Conservation (phyloP, 176 grass and related monocot genomes). For the Avena insularis region DNA sequence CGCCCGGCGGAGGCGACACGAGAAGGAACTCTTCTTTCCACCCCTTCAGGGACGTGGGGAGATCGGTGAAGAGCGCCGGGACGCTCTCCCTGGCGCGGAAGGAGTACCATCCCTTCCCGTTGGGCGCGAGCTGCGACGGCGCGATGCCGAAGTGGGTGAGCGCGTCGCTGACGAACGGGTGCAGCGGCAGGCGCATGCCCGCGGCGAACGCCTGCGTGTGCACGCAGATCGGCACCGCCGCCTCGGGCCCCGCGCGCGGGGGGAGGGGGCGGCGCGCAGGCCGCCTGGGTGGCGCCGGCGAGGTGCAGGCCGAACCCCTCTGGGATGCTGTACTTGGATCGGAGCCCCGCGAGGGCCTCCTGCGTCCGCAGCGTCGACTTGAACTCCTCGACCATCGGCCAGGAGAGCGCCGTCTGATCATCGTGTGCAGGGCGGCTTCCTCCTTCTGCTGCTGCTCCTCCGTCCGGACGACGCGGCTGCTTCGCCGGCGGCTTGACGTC, state of each 20-base stretch:
- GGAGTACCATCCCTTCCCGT: conserved; percentile 48
- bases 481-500: conserved; percentile 27
- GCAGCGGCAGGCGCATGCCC: conserved; percentile 52
- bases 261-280: conserved; percentile 24
- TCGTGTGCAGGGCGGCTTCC: background rate
- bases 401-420: conserved; percentile 22
- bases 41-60: conserved; percentile 40
- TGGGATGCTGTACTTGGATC: conserved; percentile 42
- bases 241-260: background rate
- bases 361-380: conserved; percentile 42
- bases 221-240: conserved; percentile 40
- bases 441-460: background rate
- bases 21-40: conserved; percentile 60
- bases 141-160: conserved; percentile 50
- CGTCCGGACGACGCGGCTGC: background rate
- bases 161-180: conserved; percentile 46
- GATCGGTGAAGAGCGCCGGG: conserved; percentile 42
- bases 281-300: conserved; percentile 14
- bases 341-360: conserved; percentile 37
- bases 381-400: conserved; percentile 47
- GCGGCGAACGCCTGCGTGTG: conserved; percentile 40
- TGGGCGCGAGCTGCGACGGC: conserved; percentile 53
- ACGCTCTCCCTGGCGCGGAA: conserved; percentile 46
- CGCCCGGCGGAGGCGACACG: conserved; percentile 38
- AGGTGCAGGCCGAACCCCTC: conserved; percentile 49